These are phyloP conservation scores for Alternaria triticimaculans DNA, from an alignment of 2,329 filamentous ascomycete genomes.

Conservation along the genomic window DNA sequence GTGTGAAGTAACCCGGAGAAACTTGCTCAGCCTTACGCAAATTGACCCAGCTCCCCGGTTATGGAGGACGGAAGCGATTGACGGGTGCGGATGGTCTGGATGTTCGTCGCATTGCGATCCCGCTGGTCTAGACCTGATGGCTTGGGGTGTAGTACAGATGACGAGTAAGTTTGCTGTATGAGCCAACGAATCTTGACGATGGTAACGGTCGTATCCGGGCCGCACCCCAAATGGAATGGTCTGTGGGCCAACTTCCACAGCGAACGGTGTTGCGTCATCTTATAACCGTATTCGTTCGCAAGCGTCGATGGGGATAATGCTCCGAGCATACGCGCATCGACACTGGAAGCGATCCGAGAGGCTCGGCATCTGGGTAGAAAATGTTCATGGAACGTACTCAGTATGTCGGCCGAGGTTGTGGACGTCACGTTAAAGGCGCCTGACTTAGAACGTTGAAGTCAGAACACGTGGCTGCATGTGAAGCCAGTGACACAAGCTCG, in stretches of 20 bases:
- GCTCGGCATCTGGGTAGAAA: not conserved
- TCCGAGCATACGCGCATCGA: not conserved
- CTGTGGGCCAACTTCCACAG: not conserved
- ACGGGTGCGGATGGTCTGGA: not conserved
- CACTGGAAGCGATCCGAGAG: not conserved
- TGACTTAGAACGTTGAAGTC: not conserved
- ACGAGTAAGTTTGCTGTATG: conserved; percentile 4
- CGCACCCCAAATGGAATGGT: not conserved
- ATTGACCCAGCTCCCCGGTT: not conserved
- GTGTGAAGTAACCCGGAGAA: not conserved
- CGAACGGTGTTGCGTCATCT: not conserved
- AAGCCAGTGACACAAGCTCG: not conserved
- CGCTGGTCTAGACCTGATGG: not conserved
- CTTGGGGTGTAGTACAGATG: not conserved
- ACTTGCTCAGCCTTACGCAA: conserved; percentile 3
- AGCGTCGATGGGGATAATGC: not conserved
- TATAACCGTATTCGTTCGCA: not conserved
- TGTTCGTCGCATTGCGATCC: not conserved
- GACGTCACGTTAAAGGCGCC: not conserved
- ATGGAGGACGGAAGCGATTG: not conserved
- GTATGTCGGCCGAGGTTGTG: not conserved
- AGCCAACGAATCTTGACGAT: not conserved
- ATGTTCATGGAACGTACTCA: not conserved
- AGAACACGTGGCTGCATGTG: not conserved
- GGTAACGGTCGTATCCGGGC: not conserved